Evolutionary conservation across 2,329 filamentous ascomycete species (phyloP).

Genomic region (Aureobasidium subglaciale): DNA sequence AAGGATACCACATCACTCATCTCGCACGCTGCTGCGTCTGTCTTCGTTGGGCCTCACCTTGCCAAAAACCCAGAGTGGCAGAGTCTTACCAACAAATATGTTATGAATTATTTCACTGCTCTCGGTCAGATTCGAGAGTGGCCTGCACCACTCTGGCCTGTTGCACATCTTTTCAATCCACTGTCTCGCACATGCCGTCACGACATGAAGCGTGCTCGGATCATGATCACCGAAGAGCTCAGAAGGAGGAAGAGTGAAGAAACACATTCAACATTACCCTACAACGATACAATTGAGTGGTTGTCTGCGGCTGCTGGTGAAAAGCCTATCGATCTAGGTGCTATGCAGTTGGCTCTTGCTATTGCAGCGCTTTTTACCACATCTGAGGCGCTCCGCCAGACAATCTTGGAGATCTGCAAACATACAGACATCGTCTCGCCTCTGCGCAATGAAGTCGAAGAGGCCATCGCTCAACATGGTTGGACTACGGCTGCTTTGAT

Average conservation of each 20-base stretch:
- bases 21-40: neutral
- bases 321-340: neutral
- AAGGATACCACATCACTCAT: neutral
- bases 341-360: neutral
- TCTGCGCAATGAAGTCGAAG: neutral
- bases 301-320: neutral
- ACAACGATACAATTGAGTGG: neutral
- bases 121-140: neutral
- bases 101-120: neutral
- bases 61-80: neutral
- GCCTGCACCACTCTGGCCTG: neutral
- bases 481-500: neutral
- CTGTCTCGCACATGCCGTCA: neutral
- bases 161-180: neutral
- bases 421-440: neutral
- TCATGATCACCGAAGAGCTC: neutral
- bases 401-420: neutral
- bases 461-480: neutral
- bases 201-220: no score
- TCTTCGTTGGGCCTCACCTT: neutral
- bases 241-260: neutral
- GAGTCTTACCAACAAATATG: neutral
- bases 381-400: neutral
- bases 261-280: neutral
- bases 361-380: neutral